A percentile compares a stretch with the other conserved stretches of the same genome.
These are phyloP conservation scores for Fusarium euwallaceae DNA, from an alignment of 2,329 filamentous ascomycete species.

Conservation along the genomic window DNA sequence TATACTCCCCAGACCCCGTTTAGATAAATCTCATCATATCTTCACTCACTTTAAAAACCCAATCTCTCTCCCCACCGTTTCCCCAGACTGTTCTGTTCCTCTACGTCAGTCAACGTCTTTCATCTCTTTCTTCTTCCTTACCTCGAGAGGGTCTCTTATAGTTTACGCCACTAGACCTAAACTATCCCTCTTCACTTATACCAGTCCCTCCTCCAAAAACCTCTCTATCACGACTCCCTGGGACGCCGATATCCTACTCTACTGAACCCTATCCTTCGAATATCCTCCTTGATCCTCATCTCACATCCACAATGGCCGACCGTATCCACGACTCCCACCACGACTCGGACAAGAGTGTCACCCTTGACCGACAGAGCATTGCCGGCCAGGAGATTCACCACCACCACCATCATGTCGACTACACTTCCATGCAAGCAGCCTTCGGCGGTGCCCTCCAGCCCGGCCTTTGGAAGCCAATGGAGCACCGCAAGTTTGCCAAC, in stretches of 20 bases:
- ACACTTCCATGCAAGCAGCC: conserved; percentile 62
- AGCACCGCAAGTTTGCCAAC: conserved; percentile 82
- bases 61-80: conserved; percentile 35
- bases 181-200: neutral
- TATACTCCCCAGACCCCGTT: conserved; percentile 26
- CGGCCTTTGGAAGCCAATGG: conserved; percentile 72
- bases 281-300: neutral
- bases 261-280: neutral
- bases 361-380: conserved; percentile 38
- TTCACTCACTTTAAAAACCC: conserved; percentile 43
- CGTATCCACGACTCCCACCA: conserved; percentile 35
- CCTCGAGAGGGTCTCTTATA: neutral
- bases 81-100: conserved; percentile 35
- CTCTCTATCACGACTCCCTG: neutral
- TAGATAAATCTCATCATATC: conserved; percentile 29
- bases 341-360: conserved; percentile 44
- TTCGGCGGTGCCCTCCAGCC: conserved; percentile 79
- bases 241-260: neutral
- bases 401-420: conserved; percentile 44
- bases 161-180: neutral
- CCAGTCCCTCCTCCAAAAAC: neutral
- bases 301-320: conserved; percentile 39
- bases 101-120: conserved; percentile 13
- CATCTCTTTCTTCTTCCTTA: conserved; percentile 4
- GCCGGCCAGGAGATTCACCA: conserved; percentile 38